Evolutionary conservation across 2,329 filamentous ascomycete genomes (phyloP), one percentile per base, ranked within the genome.

Genomic region (Dothistroma septosporum): DNA sequence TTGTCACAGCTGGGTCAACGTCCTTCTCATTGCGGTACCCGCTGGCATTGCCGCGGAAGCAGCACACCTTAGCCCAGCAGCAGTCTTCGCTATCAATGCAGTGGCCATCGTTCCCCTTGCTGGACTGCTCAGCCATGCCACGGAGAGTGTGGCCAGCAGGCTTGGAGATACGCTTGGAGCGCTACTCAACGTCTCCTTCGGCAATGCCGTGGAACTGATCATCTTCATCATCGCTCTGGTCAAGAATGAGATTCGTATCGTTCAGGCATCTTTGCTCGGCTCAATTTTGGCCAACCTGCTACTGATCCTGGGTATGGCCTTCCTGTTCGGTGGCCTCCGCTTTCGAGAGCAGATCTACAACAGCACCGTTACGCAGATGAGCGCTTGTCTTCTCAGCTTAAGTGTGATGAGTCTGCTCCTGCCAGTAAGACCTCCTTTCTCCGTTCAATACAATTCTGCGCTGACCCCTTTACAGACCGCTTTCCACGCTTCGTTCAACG

Each of bases 341-440:
- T 96, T 86, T 75, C 88, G 89, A 73, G 92, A 97, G 78, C 92
- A 96, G 80, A 87, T 97, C 64, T 97, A 96, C 78, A 97, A 96
- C 77, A 94, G 87, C 76, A 96, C 91, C 22, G 91, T 96, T 61
- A 96, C 92, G 0, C 92, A 97, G 74, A 96, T 96, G 91, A 96
- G 91, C 73, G 92, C 92, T 55, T 96, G 91, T 77, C 81, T 97
- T 68, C 84, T 97, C 68, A 95, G 91, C 79, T 76, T 96, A 75
- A 92, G 90, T 72, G 92, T 96, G 62, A 92, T 91, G 76, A 96
- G 92, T 79, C 80, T 96, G 22, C 83, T 96, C 28, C 78, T 97
- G 12, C 92, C 92, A 0, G 88, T 89, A 76, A 68, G 84, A 28
- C 76, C 10, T 9, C 33, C 19, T 19, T 7, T 47, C n/a, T 6